Base-by-base conservation (phyloP, 2,329 filamentous ascomycete genomes). In the Coniochaeta pulveracea region DNA sequence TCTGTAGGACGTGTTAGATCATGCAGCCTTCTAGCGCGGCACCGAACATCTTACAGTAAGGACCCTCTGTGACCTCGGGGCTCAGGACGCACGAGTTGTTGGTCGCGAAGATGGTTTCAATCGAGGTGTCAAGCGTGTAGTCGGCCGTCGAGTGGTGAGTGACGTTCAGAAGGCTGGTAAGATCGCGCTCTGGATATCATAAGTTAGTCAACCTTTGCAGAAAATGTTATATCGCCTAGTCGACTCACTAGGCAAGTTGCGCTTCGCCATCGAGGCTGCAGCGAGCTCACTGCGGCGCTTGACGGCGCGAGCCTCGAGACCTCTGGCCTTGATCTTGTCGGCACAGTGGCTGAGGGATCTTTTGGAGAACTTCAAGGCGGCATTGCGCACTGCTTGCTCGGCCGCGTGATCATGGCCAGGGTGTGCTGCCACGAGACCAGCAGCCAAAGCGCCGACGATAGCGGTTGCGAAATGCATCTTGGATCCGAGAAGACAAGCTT, bases 41-140 rank as follows among this genome's bases (percentile, higher is more conserved):
- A 15, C 10, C 12, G 19, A 8, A 39, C 11, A n/a, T 33, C 51
- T 40, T 43, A 54, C 56, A 73, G 53, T 71, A 73, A 14, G 69
- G 69, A 1, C 68, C 68, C 45, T 69, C 56, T 3, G 61, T 70
- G 14, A 63, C 60, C 45, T 72, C 67, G 1, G 66, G 65, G n/a
- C 56, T 63, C 18, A 72, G 52, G 17, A 69, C 51, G 40, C 67
- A 72, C 12, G 61, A 60, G 26, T 50, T 55, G 44, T 62, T 59
- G 35, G 50, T 52, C 2, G 54, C 48, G 36, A 66, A 66, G 18
- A 67, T 47, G 38, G 41, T 54, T 26, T 45, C 39, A 8, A 49
- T 44, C 12, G 52, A 45, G 10, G 58, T 61, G 34, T 46, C 39
- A 4, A 41, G 26, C 15, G 48, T 52, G 41, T 57, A 62, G 4